Evolutionary conservation across 108 stramenopile species (phyloP), one percentile per base, ranked within the genome.

Genomic region (Thalassiosira profunda): DNA sequence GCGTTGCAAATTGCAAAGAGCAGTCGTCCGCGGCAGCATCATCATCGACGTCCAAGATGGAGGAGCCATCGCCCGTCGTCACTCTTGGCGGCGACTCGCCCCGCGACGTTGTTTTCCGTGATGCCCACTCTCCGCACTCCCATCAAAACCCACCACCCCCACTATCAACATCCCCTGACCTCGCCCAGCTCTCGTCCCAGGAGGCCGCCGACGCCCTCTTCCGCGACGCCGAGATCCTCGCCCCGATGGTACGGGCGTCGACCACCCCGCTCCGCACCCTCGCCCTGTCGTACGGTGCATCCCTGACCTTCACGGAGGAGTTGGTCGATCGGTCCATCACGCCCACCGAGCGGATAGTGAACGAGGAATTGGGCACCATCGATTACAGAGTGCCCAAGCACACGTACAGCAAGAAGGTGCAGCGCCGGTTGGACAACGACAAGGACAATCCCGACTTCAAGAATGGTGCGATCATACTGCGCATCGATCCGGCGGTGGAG

Each of bases 281-380:
- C 2, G 95, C 97, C 31, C 71, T 98, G 18, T 46, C 75, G 3
- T 95, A 98, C 74, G 97, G 97, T 11, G 96, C 96, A 30, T 85
- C 96, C 67, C 63, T 96, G 21, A 88, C 90, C 0, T 98, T 92
- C 80, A 88, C 93, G 28, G 98, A 99, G 83, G 98, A 99, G 72
- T 63, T 98, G 33, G 84, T 99, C 64, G 98, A 98, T 79, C 81
- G 96, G 12, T 77, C 88, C 24, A 70, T 99, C 23, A 57, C 76
- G 1, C 58, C 86, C 15, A 79, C 86, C 17, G 81, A 79, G 9
- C 85, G 96, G 4, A 56, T 78, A 4, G 74, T 80, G 40, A 96
- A 97, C 76, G 41, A 55, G 1, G 57, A 65, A 10, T 48, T 93
- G 34, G 81, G 79, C 9, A 97, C 97, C 3, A 84, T 98, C 58